Conservation (phyloP, 2,329 filamentous ascomycete genomes). For the Alternaria triticimaculans region DNA sequence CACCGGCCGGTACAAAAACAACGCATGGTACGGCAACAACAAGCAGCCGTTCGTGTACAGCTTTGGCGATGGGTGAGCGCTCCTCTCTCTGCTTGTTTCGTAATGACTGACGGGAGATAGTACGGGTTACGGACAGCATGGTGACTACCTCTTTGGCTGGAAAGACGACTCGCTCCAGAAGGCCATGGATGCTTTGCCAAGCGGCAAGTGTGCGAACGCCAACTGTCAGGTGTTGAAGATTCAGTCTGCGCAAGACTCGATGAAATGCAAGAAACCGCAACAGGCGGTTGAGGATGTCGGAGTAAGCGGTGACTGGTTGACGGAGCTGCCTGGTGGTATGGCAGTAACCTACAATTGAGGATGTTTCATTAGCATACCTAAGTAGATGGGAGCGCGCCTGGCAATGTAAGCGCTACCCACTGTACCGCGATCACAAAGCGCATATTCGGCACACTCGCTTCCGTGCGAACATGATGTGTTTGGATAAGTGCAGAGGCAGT, state of each 20-base stretch:
- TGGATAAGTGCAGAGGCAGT: not conserved
- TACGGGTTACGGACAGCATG: slow-evolving; percentile 28
- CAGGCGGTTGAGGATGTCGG: slow-evolving; percentile 57
- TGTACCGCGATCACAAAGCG: no score
- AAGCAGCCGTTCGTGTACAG: slow-evolving; percentile 40
- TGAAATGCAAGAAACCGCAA: slow-evolving; percentile 46
- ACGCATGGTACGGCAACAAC: slow-evolving; percentile 28
- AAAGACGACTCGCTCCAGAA: slow-evolving; percentile 37
- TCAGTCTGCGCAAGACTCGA: slow-evolving; percentile 34
- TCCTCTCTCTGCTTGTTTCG: not conserved
- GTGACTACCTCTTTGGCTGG: slow-evolving; percentile 38
- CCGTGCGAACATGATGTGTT: no score
- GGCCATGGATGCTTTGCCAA: slow-evolving; percentile 38
- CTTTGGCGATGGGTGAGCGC: slow-evolving; percentile 34
- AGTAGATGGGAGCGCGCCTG: not conserved
- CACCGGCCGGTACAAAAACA: slow-evolving; percentile 38
- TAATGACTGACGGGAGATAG: not conserved
- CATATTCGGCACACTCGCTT: not conserved
- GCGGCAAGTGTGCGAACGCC: slow-evolving; percentile 38
- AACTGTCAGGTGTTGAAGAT: slow-evolving; percentile 41
- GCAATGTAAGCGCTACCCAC: not conserved
- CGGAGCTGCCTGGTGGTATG: slow-evolving; percentile 38
- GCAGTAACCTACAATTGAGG: no score
- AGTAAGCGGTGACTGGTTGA: slow-evolving; percentile 32
- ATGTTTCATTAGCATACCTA: no score